Evolutionary conservation across 305 asterid genomes (phyloP).

Genomic region (Fraxinus floribunda): DNA sequence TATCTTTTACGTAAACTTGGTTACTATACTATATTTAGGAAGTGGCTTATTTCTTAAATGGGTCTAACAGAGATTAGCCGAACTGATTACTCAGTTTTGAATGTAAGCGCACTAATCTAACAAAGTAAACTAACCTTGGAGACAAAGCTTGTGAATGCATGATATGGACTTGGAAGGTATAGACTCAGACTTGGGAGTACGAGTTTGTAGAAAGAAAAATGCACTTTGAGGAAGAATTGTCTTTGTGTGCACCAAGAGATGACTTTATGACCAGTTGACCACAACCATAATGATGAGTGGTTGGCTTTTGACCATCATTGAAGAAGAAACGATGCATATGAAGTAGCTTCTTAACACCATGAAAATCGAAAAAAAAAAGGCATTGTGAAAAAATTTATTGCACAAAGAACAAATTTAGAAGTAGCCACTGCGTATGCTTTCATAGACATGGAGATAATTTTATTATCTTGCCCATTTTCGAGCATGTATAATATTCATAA

Average conservation of each 20-base stretch:
- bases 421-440: not conserved
- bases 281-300: not conserved
- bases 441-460: not conserved
- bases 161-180: not conserved
- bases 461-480: not conserved
- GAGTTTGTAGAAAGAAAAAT: not conserved
- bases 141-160: not conserved
- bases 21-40: not conserved
- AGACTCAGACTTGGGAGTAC: not conserved
- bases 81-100: not conserved
- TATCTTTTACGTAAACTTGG: not conserved
- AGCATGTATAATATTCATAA: not conserved
- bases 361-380: not conserved
- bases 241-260: not conserved
- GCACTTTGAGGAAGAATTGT: not conserved
- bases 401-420: not conserved
- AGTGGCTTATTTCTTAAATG: not conserved
- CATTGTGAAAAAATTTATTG: not conserved
- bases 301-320: not conserved
- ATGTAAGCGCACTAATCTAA: not conserved
- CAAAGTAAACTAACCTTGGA: not conserved
- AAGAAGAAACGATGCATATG: not conserved
- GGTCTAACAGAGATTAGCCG: not conserved
- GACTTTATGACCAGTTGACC: not conserved
- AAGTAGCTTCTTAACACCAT: not conserved